Evolutionary conservation across 768 basidiomycete genomes (phyloP).

Genomic region (Vararia minispora): DNA sequence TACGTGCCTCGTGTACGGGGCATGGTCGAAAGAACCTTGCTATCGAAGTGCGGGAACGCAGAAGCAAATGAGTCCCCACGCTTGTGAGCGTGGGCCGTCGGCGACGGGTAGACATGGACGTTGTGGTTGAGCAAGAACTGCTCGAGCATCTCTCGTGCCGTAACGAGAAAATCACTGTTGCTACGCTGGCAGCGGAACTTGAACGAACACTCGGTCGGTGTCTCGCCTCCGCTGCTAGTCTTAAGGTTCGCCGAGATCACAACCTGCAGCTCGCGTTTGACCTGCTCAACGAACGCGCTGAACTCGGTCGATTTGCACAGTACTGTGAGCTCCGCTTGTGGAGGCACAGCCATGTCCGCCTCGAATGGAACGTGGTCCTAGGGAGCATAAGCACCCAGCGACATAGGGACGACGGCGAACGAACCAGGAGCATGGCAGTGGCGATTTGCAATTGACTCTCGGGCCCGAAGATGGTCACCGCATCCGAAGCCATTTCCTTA

Average conservation of each 20-base stretch:
- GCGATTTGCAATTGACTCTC: constrained; percentile 97
- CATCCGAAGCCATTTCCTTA: constrained; percentile 88
- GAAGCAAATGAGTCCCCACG: constrained; percentile 90
- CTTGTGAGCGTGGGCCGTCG: constrained; percentile 70
- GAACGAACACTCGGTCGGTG: constrained; percentile 74
- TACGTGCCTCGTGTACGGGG: constrained; percentile 46
- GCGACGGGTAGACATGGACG: constrained; percentile 71
- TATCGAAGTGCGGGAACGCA: constrained; percentile 94
- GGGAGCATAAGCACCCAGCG: too few relatives aligned
- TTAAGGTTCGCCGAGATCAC: constrained; percentile 78
- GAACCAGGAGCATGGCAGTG: constrained; percentile 85
- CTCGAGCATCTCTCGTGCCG: constrained; percentile 87
- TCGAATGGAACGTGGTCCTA: constrained; percentile 97
- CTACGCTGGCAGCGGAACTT: constrained; percentile 93
- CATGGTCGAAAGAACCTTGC: constrained; percentile 78
- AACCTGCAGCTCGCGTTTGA: constrained; percentile 92
- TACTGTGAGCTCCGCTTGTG: constrained; percentile 65
- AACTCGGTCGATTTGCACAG: constrained; percentile 78
- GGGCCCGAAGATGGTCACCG: constrained; percentile 93
- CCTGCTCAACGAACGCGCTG: constrained; percentile 70
- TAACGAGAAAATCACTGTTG: constrained; percentile 86
- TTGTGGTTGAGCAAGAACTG: constrained; percentile 81
- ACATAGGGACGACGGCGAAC: constrained; percentile 17
- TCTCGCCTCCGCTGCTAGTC: constrained; percentile 36
- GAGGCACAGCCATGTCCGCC: constrained; percentile 87